Base-by-base conservation (phyloP, 257 asterid species). In the Dorcoceras hygrometricum region DNA sequence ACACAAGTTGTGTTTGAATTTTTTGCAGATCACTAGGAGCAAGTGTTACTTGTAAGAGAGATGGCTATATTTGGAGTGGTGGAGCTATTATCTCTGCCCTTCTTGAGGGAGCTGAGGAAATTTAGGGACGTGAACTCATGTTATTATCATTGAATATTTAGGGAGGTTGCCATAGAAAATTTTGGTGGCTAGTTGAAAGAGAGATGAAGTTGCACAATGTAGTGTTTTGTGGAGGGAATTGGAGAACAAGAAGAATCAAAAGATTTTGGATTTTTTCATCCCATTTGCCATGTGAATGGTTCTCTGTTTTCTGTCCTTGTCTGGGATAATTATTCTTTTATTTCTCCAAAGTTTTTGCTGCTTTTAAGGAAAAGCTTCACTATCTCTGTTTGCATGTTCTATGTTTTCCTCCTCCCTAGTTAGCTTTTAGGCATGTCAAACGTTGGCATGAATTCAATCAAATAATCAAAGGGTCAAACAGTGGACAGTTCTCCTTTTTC, bases 271-370 rank as follows among this genome's bases (percentile, higher is more conserved):
- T 69, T 73, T 78, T 73, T 75, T 71, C 54, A 63, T 78, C 81
- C 72, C 68, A 66, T 64, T 75, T 71, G 78, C 88, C 89, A 84
- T 84, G 95, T 88, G 95, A 83, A 24, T 72, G 66, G 75, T 78
- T 79, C 84, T 79, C 82, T 74, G 67, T 76, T 82, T 80, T 79
- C 79, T 67, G 62, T 31, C 63, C 43, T 60, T 78, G 68, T 75
- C 75, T 83, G 55, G 82, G 76, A 78, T 76, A 77, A 74, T 80
- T 72, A 31, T 74, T 62, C 75, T 65, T 61, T 72, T 55, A 39
- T 72, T 80, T 73, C 74, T 75, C 72, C 71, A 31, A 57, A 68
- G 69, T 62, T 64, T 76, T 72, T 72, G 39, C 54, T 77, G 79
- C 83, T 82, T 75, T 76, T 55, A 32, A 68, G 62, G 57, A 67